Evolutionary conservation across 768 basidiomycete genomes (phyloP), one percentile per base, ranked within the genome.

Genomic region (Stropharia rugosoannulata): DNA sequence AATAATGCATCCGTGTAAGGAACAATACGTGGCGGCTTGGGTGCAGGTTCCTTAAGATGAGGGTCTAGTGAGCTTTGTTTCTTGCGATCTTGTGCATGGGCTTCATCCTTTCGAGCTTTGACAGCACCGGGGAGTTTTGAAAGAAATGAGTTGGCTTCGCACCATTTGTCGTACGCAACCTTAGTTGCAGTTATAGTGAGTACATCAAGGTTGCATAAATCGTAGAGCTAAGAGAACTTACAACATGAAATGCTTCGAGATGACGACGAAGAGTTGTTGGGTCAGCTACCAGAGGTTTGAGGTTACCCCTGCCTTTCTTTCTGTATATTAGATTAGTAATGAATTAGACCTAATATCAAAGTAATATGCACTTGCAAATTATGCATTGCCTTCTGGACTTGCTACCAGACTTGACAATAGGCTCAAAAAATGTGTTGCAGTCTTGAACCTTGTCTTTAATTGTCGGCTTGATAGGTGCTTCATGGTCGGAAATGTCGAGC

Each of bases 121-220:
- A 44, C n/a, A 12, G 47, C 49, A 12, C 56, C 42, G 5, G 60
- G 60, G 3, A 62, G 43, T 47, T 55, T 62, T 6, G 57, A 62
- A 11, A 46, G 36, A 19, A 58, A 61, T 16, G 35, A 32, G 13
- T 53, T 61, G 16, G 12, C 15, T 39, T 56, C 41, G 15, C 41
- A 43, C 57, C 57, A 62, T 19, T 52, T 48, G 18, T 49, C 10
- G 29, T 59, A 62, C 6, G 19, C 22, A 19, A 9, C 8, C 44
- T 46, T 12, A 25, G n/a, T n/a, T n/a, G n/a, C n/a, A 46, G 19
- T 46, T 22, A 46, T 25, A 46, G 25, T 4, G 15, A 46, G 15
- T 25, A 0, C 5, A 3, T 13, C n/a, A n/a, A n/a, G n/a, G n/a
- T n/a, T n/a, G n/a, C n/a, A n/a, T n/a, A n/a, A n/a, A n/a, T n/a